Evolutionary conservation across 2,329 filamentous ascomycete species (phyloP).

Genomic region (Emergomyces orientalis): DNA sequence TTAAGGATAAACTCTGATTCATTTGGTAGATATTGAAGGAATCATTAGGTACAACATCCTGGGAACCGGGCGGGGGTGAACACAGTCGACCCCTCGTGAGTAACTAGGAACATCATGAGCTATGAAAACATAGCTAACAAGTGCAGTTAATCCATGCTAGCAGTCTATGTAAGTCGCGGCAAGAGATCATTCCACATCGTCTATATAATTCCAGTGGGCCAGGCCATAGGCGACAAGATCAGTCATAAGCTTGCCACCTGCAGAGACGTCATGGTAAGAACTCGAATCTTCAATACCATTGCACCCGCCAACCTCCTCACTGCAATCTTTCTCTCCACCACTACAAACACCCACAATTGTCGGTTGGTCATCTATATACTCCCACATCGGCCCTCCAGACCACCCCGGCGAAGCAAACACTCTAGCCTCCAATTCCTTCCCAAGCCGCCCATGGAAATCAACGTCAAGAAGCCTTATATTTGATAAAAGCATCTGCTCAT

Average conservation of each 20-base stretch:
- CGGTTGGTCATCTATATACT: slow-evolving; percentile 17
- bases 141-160: not conserved
- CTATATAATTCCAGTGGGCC: slow-evolving; percentile 11
- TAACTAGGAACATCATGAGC: not conserved
- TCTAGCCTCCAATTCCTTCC: slow-evolving; percentile 18
- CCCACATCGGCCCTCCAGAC: slow-evolving; percentile 21
- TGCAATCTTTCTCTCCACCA: slow-evolving; percentile 18
- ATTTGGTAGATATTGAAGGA: not conserved
- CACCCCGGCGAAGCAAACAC: slow-evolving; percentile 19
- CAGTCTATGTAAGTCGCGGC: not conserved
- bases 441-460: slow-evolving; percentile 16
- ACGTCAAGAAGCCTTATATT: slow-evolving; percentile 17
- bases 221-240: slow-evolving; percentile 17
- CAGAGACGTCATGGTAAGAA: slow-evolving; percentile 19
- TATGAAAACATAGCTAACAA: not conserved
- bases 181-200: not conserved
- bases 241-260: slow-evolving; percentile 20
- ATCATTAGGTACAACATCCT: not conserved
- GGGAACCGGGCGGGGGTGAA: not conserved
- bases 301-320: slow-evolving; percentile 17
- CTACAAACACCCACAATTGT: slow-evolving; percentile 20
- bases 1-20: not conserved
- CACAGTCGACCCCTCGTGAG: not conserved
- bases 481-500: slow-evolving; percentile 18
- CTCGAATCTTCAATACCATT: slow-evolving; percentile 13